Conservation (phyloP, 2,329 filamentous ascomycete species). For the Teratosphaeria nubilosa region DNA sequence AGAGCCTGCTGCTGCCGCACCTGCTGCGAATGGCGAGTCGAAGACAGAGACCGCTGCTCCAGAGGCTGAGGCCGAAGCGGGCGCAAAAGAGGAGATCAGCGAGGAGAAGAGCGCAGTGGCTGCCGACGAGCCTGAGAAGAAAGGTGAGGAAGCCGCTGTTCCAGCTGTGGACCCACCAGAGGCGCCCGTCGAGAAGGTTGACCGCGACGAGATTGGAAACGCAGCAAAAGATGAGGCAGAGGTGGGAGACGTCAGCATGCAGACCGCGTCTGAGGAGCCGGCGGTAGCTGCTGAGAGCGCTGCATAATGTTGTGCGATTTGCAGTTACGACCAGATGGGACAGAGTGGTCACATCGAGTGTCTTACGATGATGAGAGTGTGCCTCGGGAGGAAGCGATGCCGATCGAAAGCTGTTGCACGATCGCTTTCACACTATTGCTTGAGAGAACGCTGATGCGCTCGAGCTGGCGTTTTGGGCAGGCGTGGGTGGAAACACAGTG, state of each 20-base stretch:
- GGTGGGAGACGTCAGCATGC: slow-evolving; percentile 13
- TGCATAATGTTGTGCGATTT: neutral
- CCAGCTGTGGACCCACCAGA: slow-evolving; percentile 1
- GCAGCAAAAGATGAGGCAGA: slow-evolving; percentile 6
- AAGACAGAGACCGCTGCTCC: slow-evolving; percentile 15
- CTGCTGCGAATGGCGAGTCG: slow-evolving; percentile 20
- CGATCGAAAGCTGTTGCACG: neutral
- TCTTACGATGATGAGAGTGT: neutral
- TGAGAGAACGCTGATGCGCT: neutral
- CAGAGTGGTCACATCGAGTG: neutral
- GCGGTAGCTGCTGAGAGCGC: neutral
- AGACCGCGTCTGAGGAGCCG: slow-evolving; percentile 7
- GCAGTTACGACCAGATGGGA: neutral
- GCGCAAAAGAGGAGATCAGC: slow-evolving; percentile 9
- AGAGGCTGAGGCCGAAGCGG: slow-evolving; percentile 13
- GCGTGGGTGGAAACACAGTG: neutral
- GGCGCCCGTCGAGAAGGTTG: slow-evolving; percentile 4
- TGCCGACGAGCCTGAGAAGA: slow-evolving; percentile 13
- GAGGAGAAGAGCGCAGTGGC: slow-evolving; percentile 12
- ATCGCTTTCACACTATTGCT: neutral
- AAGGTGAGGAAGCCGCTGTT: slow-evolving; percentile 8
- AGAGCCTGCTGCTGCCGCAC: slow-evolving; percentile 21
- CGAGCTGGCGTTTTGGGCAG: neutral
- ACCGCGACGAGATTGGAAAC: neutral
- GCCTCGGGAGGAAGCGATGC: neutral